phyloP scores from a whole-genome alignment of 2,329 filamentous ascomycete genomes.

The Colletotrichum scovillei region DNA sequence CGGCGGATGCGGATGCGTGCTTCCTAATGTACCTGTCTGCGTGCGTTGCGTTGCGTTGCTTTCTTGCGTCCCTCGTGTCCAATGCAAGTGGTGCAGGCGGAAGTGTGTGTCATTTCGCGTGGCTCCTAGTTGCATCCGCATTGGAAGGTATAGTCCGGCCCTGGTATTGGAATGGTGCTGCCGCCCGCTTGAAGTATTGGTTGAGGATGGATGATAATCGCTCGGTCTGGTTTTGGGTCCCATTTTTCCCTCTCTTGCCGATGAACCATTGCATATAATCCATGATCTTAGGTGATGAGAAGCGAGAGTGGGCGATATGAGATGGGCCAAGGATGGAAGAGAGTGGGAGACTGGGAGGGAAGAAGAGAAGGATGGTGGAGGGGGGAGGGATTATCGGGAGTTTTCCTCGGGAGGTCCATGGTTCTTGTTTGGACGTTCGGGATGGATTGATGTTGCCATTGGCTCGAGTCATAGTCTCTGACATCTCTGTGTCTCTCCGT shows the following conservation, averaged over 20 bases:
- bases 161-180: constrained; percentile 11
- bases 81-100: constrained; percentile 26
- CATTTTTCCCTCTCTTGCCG: constrained; percentile 4
- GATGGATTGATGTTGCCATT: not conserved
- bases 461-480: not conserved
- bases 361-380: not conserved
- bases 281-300: constrained; percentile 26
- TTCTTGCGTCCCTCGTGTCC: not conserved
- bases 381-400: not conserved
- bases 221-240: not conserved
- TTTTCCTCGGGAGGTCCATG: not conserved
- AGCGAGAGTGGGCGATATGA: constrained; percentile 4
- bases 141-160: constrained; percentile 31
- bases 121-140: constrained; percentile 31
- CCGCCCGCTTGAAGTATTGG: not conserved
- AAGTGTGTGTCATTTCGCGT: constrained; percentile 32
- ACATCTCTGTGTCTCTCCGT: not conserved
- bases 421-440: constrained; percentile 4
- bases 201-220: constrained; percentile 2
- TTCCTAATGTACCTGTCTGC: constrained; percentile 18
- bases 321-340: not conserved
- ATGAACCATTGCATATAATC: constrained; percentile 12
- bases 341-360: not conserved
- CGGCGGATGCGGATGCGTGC: constrained; percentile 28
- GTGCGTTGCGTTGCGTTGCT: not conserved